phyloP scores from a whole-genome alignment of 768 basidiomycete genomes.

The Coprinellus micaceus region DNA sequence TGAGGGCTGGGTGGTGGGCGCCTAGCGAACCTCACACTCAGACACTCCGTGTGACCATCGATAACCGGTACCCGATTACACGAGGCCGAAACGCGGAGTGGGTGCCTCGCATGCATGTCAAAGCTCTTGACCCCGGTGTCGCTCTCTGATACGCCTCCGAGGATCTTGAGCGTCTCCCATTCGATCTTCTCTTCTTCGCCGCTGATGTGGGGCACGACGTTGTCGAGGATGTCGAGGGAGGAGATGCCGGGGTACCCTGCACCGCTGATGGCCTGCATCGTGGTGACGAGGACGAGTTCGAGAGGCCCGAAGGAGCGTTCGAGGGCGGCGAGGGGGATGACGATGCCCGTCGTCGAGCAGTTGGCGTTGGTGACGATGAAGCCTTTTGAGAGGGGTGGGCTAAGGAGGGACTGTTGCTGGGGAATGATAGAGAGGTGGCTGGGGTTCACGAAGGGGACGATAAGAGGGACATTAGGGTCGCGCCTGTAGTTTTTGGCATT shows the following conservation, averaged over 20 bases:
- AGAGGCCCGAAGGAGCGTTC: constrained; percentile 93
- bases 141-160: constrained; percentile 69
- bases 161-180: constrained; percentile 97
- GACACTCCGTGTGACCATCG: constrained; percentile 91
- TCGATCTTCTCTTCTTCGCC: constrained; percentile 98
- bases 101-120: constrained; percentile 78
- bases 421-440: constrained; percentile 78
- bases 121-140: constrained; percentile 65
- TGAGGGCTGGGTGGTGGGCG: constrained; percentile 83
- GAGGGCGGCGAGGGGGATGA: constrained; percentile 86
- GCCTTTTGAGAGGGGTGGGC: constrained; percentile 69
- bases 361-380: constrained; percentile 99
- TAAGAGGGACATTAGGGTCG: constrained; percentile 88
- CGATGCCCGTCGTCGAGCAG: constrained; percentile 92
- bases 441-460: constrained; percentile 95
- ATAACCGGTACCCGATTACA: constrained; percentile 96
- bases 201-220: constrained; percentile 89
- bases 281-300: constrained; percentile 86
- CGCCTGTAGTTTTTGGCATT: constrained; percentile 96
- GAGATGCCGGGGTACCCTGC: constrained; percentile 96
- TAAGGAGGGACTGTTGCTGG: constrained; percentile 71
- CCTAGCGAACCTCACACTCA: constrained; percentile 78
- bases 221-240: constrained; percentile 89
- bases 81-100: constrained; percentile 85
- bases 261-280: constrained; percentile 96